Evolutionary conservation across 805 yeast genomes (phyloP).

Genomic region (Yarrowia keelungensis): DNA sequence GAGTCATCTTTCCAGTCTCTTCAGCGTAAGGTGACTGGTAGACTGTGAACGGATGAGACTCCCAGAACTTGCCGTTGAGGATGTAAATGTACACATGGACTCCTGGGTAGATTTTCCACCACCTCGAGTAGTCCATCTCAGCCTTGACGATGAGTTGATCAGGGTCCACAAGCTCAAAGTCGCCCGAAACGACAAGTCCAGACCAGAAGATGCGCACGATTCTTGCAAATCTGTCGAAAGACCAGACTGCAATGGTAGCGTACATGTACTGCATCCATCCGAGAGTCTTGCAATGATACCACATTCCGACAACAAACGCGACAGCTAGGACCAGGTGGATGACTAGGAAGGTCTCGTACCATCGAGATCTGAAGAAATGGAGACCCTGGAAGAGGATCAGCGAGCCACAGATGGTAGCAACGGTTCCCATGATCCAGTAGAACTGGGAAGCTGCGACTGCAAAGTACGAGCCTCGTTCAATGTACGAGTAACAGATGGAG

Average conservation of each 20-base stretch:
- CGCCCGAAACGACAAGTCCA: slow-evolving; percentile 53
- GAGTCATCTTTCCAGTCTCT: slow-evolving; percentile 18
- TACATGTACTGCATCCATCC: slow-evolving; percentile 59
- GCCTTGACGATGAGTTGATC: slow-evolving; percentile 30
- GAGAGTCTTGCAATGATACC: slow-evolving; percentile 59
- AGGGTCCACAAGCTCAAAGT: slow-evolving; percentile 23
- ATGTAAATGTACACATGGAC: slow-evolving; percentile 66
- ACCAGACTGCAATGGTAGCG: slow-evolving; percentile 71
- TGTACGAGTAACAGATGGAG: slow-evolving; percentile 39
- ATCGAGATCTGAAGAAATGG: slow-evolving; percentile 58
- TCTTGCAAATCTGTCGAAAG: slow-evolving; percentile 66
- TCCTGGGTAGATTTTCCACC: slow-evolving; percentile 62
- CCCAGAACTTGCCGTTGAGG: slow-evolving; percentile 65
- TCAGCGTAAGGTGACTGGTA: slow-evolving; percentile 38
- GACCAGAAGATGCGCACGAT: slow-evolving; percentile 62
- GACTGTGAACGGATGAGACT: slow-evolving; percentile 75
- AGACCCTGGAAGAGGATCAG: slow-evolving; percentile 58
- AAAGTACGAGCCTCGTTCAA: slow-evolving; percentile 6
- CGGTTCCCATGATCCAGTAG: slow-evolving; percentile 50
- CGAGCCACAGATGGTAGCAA: slow-evolving; percentile 54
- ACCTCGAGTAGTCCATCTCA: slow-evolving; percentile 35
- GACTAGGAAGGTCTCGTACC: slow-evolving; percentile 67
- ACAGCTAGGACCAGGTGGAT: slow-evolving; percentile 64
- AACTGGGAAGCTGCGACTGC: slow-evolving; percentile 13
- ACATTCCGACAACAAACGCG: slow-evolving; percentile 60